A percentile compares a stretch with the other conserved stretches of the same genome.
These are phyloP conservation scores for Ceratopteris richardii DNA, from an alignment of 75 land plant genomes.

Conservation along the genomic window DNA sequence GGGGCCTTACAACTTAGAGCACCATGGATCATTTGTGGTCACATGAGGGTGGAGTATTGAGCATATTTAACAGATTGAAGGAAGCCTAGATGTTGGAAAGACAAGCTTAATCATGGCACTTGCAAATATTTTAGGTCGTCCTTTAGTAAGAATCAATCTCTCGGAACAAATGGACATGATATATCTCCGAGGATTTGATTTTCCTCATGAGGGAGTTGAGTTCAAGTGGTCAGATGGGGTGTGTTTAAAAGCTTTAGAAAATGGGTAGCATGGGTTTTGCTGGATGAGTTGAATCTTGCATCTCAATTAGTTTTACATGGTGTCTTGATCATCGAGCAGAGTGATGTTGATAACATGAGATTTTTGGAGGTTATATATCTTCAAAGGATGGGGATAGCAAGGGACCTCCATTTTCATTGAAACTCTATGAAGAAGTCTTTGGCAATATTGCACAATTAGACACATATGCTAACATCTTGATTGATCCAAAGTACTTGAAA, in stretches of 20 bases:
- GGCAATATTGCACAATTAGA: conserved; percentile 37
- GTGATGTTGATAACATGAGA: no score
- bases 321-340: conserved; percentile 95
- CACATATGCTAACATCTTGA: conserved; percentile 41
- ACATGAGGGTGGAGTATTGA: no score
- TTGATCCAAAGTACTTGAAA: conserved; percentile 30
- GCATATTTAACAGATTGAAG: no score
- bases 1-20: no score
- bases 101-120: conserved; percentile 89
- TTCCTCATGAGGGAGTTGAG: conserved; percentile 84
- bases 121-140: conserved; percentile 68
- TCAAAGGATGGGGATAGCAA: conserved; percentile 80
- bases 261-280: conserved; percentile 85
- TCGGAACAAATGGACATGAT: conserved; percentile 99
- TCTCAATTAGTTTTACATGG: conserved; percentile 97
- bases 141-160: conserved; percentile 83
- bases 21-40: no score
- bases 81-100: conserved; percentile 99
- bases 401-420: conserved; percentile 53
- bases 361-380: conserved; percentile 65
- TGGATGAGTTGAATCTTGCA: conserved; percentile 97
- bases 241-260: conserved; percentile 71
- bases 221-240: conserved; percentile 99
- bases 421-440: conserved; percentile 71
- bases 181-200: conserved; percentile 96